Conservation (phyloP, 495 filamentous ascomycete genomes). For the Penicillium malachiteum region DNA sequence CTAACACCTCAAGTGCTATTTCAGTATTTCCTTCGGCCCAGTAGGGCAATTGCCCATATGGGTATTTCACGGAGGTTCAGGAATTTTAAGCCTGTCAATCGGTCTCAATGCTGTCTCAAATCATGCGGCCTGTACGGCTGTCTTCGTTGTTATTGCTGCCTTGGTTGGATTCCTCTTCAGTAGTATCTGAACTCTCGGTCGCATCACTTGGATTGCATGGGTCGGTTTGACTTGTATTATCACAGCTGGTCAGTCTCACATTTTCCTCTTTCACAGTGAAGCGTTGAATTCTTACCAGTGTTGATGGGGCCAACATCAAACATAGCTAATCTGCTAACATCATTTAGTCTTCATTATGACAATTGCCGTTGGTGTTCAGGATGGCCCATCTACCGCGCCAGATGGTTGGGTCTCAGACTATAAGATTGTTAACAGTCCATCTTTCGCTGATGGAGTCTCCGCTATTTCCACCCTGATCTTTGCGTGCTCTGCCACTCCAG, state of each 20-base stretch:
- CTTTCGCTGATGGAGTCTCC: slow-evolving; percentile 46
- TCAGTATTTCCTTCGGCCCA: too few relatives aligned
- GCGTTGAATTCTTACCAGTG: too few relatives aligned
- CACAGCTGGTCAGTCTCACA: slow-evolving; percentile 27
- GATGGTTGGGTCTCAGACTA: slow-evolving; percentile 33
- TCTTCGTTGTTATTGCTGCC: slow-evolving; percentile 38
- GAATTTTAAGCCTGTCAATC: slow-evolving; percentile 68
- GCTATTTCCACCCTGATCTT: slow-evolving; percentile 70
- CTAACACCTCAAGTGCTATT: slow-evolving; percentile 4
- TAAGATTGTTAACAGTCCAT: slow-evolving; percentile 26
- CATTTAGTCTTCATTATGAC: slow-evolving; percentile 62
- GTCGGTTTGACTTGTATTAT: slow-evolving; percentile 36
- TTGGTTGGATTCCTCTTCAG: slow-evolving; percentile 29
- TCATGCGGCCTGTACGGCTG: slow-evolving; percentile 61
- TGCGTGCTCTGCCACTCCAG: slow-evolving; percentile 60
- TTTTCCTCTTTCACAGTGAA: too few relatives aligned
- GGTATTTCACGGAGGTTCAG: slow-evolving; percentile 40
- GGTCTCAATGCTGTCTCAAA: slow-evolving; percentile 63
- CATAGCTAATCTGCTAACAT: too few relatives aligned
- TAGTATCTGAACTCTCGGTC: slow-evolving; percentile 40
- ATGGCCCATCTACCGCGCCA: slow-evolving; percentile 38
- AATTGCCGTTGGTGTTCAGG: slow-evolving; percentile 59
- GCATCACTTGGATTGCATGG: slow-evolving; percentile 42
- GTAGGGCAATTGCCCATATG: too few relatives aligned
- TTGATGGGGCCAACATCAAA: too few relatives aligned